These are phyloP conservation scores for Cryphonectria radicalis DNA, from an alignment of 2,329 filamentous ascomycete species.

Conservation along the genomic window DNA sequence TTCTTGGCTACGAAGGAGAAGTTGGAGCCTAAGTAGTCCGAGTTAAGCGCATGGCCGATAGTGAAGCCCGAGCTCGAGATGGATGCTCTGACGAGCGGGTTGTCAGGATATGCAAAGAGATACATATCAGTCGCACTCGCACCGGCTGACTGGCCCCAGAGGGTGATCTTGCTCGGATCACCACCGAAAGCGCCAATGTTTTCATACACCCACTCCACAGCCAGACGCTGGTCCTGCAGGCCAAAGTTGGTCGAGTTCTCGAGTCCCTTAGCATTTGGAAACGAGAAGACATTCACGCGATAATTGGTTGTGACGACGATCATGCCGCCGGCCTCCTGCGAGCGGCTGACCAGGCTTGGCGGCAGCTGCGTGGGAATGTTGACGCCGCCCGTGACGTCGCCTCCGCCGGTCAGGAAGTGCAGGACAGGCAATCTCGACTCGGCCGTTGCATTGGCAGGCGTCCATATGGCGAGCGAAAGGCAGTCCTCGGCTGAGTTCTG, in stretches of 20 bases:
- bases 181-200: conserved; percentile 47
- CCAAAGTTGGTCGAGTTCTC: conserved; percentile 24
- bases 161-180: conserved; percentile 43
- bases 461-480: conserved; percentile 50
- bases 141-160: conserved; percentile 37
- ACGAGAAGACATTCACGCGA: conserved; percentile 36
- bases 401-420: conserved; percentile 24
- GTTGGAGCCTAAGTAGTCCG: conserved; percentile 32
- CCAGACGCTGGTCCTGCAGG: conserved; percentile 29
- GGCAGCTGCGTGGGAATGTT: conserved; percentile 47
- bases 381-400: conserved; percentile 36
- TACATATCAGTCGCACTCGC: conserved; percentile 34
- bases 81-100: conserved; percentile 32
- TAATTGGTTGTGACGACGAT: conserved; percentile 46
- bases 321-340: conserved; percentile 38
- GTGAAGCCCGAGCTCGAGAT: conserved; percentile 31
- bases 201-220: conserved; percentile 44
- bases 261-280: conserved; percentile 35
- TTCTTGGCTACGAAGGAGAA: conserved; percentile 38
- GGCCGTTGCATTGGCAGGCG: conserved; percentile 44
- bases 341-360: conserved; percentile 44
- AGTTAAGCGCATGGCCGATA: conserved; percentile 21
- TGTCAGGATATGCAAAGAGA: conserved; percentile 35
- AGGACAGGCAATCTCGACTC: conserved; percentile 31
- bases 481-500: conserved; percentile 40